Conservation (phyloP, 1,139 yeast species). For the Debaryomyces sp. region DNA sequence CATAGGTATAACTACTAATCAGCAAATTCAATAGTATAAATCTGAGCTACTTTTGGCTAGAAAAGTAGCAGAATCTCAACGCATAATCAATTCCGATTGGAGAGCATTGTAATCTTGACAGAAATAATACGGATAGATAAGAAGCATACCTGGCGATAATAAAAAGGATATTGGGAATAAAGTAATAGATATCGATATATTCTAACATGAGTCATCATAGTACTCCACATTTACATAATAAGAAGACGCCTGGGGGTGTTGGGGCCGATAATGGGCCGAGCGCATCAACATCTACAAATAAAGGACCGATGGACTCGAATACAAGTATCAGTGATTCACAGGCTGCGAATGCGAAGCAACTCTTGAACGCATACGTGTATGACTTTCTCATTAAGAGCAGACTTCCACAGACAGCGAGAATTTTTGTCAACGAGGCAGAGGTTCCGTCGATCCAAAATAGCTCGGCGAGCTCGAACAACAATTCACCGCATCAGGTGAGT, state of each 20-base stretch:
- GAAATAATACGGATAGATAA: background rate
- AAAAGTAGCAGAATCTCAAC: background rate
- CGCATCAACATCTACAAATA: background rate
- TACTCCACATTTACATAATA: conserved; percentile 38
- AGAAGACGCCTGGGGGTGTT: conserved; percentile 30
- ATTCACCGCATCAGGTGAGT: conserved; percentile 22
- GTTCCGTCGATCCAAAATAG: conserved; percentile 30
- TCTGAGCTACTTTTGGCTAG: background rate
- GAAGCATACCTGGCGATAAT: background rate
- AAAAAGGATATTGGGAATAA: background rate
- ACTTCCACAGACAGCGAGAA: conserved; percentile 69
- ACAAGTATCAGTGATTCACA: conserved; percentile 46
- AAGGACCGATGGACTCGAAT: conserved; percentile 15
- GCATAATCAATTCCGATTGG: background rate
- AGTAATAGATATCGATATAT: background rate
- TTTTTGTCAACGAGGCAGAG: conserved; percentile 75
- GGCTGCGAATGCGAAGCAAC: conserved; percentile 62
- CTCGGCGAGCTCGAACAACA: conserved; percentile 17
- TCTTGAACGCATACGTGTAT: conserved; percentile 81
- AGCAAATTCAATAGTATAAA: background rate
- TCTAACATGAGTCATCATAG: conserved; percentile 35
- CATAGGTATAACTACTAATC: background rate
- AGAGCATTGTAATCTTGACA: background rate
- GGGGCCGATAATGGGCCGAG: conserved; percentile 13
- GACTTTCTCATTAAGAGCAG: conserved; percentile 82